These are phyloP conservation scores for Annulohypoxylon bovei DNA, from an alignment of 495 filamentous ascomycete species.

Conservation along the genomic window DNA sequence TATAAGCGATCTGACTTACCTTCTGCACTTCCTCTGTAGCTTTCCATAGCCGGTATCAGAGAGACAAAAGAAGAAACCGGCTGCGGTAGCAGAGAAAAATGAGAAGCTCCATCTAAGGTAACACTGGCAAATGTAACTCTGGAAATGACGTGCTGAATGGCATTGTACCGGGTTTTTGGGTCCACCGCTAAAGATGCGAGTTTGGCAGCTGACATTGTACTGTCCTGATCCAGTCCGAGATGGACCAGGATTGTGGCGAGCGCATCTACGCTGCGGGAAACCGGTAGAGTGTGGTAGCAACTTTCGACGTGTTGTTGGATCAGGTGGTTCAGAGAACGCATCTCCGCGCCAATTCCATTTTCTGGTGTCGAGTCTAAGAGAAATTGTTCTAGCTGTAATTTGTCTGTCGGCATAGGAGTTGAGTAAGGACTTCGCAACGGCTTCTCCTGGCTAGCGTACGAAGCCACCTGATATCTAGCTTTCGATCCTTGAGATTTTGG, in stretches of 20 bases:
- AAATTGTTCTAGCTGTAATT: conserved; percentile 40
- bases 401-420: conserved; percentile 13
- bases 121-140: conserved; percentile 47
- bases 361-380: conserved; percentile 47
- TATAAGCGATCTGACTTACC: conserved; percentile 9
- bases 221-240: conserved; percentile 41
- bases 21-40: conserved; percentile 21
- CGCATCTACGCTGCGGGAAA: conserved; percentile 28
- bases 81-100: conserved; percentile 47
- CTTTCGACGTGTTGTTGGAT: conserved; percentile 50
- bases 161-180: conserved; percentile 40
- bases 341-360: conserved; percentile 44
- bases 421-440: conserved; percentile 8
- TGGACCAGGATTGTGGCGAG: conserved; percentile 38
- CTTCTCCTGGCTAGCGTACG: conserved; percentile 32
- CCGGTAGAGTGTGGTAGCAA: conserved; percentile 46
- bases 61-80: conserved; percentile 45
- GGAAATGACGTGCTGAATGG: conserved; percentile 49
- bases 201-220: conserved; percentile 17
- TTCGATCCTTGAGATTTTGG: conserved; percentile 3
- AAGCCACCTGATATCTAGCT: not conserved
- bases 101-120: conserved; percentile 35
- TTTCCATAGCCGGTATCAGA: conserved; percentile 40
- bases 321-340: conserved; percentile 41
- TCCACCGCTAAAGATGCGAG: conserved; percentile 43